Base-by-base conservation (phyloP, 371 early-diverging fungal genomes). In the Dinochytrium kinnereticum region DNA sequence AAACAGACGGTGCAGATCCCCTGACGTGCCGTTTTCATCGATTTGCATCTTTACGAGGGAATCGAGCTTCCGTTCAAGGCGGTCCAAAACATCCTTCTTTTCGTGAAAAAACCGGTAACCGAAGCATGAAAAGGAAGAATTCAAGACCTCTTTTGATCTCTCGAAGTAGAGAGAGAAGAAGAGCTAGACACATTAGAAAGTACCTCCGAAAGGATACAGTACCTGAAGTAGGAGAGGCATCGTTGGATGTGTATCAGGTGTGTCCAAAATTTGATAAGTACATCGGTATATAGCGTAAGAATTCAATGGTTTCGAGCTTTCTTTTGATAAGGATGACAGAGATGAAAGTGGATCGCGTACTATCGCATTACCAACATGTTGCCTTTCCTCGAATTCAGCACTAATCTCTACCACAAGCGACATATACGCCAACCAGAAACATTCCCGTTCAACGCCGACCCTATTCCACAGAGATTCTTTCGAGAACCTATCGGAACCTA, bases 111-210 rank as follows among this genome's bases (percentile, higher is more conserved):
- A 89, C 10, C 86, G 68, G 68, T 72, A 75, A 0, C 90, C 91
- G 55, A 86, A 87, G 50, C 83, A 81, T 0, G 81, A 37, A n/a
- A 68, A 69, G 24, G 71, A 69, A 2, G 65, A 61, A 26, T 37
- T 55, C 21, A 61, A 51, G 1, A 70, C 69, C 40, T 57, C 53
- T 28, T 19, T 26, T 31, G 68, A 69, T 24, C 59, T 49, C 24
- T 85, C 85, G 77, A 86, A 91, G 68, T 90, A 90, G 0, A 90
- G 79, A n/a, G 82, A 79, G 59, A 90, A 90, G 76, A 91, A 90
- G 26, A 64, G 38, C 76, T 82, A 53, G 24, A 10, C 34, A 39
- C 5, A 15, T 31, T 57, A 51, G 51, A 70, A 26, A 38, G 28
- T 3, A 26, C n/a, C 38, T 17, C 21, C 2, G 10, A 24, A 51